Percentiles rank a stretch among this genome's conserved stretches.
Evolutionary conservation across 2,329 filamentous ascomycete genomes (phyloP).

Genomic region (Venturia effusa): DNA sequence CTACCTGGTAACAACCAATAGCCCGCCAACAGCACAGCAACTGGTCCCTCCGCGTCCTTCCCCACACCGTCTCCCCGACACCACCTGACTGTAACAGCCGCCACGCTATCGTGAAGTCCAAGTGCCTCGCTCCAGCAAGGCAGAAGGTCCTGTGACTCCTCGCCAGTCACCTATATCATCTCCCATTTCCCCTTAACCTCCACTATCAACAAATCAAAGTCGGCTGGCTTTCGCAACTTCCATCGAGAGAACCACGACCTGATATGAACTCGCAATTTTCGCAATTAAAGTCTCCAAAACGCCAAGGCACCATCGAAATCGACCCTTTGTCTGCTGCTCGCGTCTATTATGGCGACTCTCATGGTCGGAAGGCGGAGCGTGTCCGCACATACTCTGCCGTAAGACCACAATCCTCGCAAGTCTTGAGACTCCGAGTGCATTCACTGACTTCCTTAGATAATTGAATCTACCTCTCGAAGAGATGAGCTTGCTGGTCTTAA

Average conservation of each 20-base stretch:
- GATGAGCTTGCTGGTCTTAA: constrained; percentile 10
- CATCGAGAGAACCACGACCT: neutral
- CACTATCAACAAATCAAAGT: neutral
- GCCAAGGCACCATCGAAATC: constrained; percentile 20
- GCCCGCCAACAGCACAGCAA: neutral
- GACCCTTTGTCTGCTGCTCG: constrained; percentile 49
- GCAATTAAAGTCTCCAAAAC: neutral
- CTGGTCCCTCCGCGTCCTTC: neutral
- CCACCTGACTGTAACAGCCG: constrained; percentile 1
- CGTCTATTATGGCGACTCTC: constrained; percentile 48
- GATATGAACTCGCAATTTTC: constrained; percentile 2
- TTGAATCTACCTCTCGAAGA: constrained; percentile 13
- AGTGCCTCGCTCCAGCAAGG: neutral
- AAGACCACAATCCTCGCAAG: constrained; percentile 20
- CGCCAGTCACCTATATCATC: neutral
- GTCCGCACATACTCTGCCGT: constrained; percentile 46
- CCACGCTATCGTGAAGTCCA: neutral
- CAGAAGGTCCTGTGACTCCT: neutral
- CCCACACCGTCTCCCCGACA: neutral
- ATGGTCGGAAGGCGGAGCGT: constrained; percentile 34
- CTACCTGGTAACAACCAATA: neutral
- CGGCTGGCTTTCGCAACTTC: neutral
- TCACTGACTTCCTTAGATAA: constrained; percentile 4
- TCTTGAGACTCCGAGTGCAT: neutral
- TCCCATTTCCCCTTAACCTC: neutral